Conservation (phyloP, 2,329 filamentous ascomycete species). For the Chaetomiaceae sp. region DNA sequence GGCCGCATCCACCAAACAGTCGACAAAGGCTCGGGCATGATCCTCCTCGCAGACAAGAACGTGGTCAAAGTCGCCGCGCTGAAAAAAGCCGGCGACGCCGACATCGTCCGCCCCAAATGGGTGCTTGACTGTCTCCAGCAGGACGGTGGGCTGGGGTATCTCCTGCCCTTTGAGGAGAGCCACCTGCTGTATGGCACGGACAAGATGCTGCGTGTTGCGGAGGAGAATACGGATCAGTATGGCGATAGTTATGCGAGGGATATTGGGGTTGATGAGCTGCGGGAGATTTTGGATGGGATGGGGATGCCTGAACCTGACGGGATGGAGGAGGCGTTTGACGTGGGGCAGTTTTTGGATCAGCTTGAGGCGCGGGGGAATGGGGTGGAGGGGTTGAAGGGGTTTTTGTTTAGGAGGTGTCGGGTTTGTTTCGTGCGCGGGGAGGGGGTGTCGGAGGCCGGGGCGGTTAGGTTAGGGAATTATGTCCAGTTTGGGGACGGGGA, state of each 20-base stretch:
- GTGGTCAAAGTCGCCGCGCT: conserved; percentile 78
- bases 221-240: conserved; percentile 65
- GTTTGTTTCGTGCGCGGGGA: conserved; percentile 37
- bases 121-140: conserved; percentile 72
- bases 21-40: conserved; percentile 54
- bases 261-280: conserved; percentile 31
- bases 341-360: conserved; percentile 45
- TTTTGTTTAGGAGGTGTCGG: conserved; percentile 47
- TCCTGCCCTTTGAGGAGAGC: conserved; percentile 56
- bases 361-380: conserved; percentile 53
- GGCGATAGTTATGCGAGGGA: conserved; percentile 81
- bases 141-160: conserved; percentile 44
- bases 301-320: neutral
- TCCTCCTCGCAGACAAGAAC: conserved; percentile 75
- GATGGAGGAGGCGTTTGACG: conserved; percentile 34
- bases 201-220: conserved; percentile 48
- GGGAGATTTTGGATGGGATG: conserved; percentile 37
- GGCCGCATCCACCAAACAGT: conserved; percentile 74
- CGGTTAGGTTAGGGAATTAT: conserved; percentile 49
- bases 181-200: conserved; percentile 71
- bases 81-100: conserved; percentile 63
- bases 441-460: conserved; percentile 30
- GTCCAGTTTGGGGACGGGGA: conserved; percentile 66
- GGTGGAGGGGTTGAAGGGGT: conserved; percentile 45
- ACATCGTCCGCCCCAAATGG: conserved; percentile 78